phyloP scores from a whole-genome alignment of 768 basidiomycete genomes.

The Neoboletus magnificus region DNA sequence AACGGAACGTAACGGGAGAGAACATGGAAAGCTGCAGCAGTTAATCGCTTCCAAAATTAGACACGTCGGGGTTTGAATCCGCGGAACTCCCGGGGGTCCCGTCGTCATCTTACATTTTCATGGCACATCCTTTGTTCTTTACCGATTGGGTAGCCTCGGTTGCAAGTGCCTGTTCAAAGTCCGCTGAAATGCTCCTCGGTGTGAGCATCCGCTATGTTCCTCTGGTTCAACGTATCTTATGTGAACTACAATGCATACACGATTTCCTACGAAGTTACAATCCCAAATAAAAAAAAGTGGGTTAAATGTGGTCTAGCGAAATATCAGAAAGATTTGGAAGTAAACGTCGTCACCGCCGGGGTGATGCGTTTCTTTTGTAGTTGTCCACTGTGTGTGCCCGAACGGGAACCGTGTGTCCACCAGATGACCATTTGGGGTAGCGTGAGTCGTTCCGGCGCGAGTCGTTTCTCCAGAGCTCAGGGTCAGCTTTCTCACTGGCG shows the following conservation, averaged over 20 bases:
- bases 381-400: slow-evolving; percentile 35
- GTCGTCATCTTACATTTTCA: neutral
- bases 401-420: slow-evolving; percentile 19
- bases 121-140: neutral
- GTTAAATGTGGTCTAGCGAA: slow-evolving; percentile 12
- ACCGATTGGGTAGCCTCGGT: neutral
- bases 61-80: neutral
- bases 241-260: slow-evolving; percentile 18
- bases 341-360: slow-evolving; percentile 39
- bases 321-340: slow-evolving; percentile 1
- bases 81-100: too few relatives aligned
- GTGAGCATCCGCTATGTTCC: neutral
- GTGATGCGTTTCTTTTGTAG: slow-evolving; percentile 40
- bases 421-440: slow-evolving; percentile 18
- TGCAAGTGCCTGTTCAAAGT: neutral
- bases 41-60: neutral
- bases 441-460: slow-evolving; percentile 22
- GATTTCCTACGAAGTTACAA: slow-evolving; percentile 4
- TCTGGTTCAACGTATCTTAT: slow-evolving; percentile 5
- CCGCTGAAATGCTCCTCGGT: too few relatives aligned
- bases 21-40: neutral
- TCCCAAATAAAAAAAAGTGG: slow-evolving; percentile 1
- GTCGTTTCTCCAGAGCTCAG: slow-evolving; percentile 20
- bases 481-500: slow-evolving; percentile 26
- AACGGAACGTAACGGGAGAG: neutral